Conservation (phyloP, 106 monocot species). For the Ottelia alismoides region DNA sequence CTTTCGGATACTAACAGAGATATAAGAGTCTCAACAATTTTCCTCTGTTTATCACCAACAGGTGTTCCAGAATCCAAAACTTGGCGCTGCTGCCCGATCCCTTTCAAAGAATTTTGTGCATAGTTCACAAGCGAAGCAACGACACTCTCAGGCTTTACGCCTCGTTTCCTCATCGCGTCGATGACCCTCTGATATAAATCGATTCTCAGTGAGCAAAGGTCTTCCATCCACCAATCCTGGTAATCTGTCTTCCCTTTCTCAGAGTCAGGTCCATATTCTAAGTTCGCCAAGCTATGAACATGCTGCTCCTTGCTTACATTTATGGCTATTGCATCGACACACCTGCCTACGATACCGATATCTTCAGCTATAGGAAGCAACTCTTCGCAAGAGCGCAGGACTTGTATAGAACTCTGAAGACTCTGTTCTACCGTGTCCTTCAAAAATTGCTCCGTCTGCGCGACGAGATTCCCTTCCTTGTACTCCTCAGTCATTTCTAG, state of each 20-base stretch:
- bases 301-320: constrained; percentile 80
- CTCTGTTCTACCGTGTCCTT: constrained; percentile 64
- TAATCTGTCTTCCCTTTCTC: constrained; percentile 33
- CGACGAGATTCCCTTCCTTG: constrained; percentile 60
- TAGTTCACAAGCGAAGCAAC: constrained; percentile 56
- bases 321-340: constrained; percentile 57
- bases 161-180: constrained; percentile 60
- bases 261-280: constrained; percentile 42
- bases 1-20: constrained; percentile 55
- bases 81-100: constrained; percentile 26
- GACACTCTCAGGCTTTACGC: constrained; percentile 79
- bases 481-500: constrained; percentile 89
- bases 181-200: constrained; percentile 61
- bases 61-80: constrained; percentile 27
- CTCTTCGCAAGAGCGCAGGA: constrained; percentile 46
- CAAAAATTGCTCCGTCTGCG: constrained; percentile 49
- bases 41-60: constrained; percentile 47
- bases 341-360: constrained; percentile 46
- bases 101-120: constrained; percentile 60
- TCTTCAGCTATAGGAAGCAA: constrained; percentile 56
- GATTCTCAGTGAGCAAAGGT: constrained; percentile 50
- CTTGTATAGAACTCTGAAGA: constrained; percentile 70
- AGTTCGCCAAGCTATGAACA: constrained; percentile 55
- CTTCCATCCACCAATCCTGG: constrained; percentile 85
- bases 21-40: constrained; percentile 53